A percentile compares a stretch with the other conserved stretches of the same genome.
phyloP scores from a whole-genome alignment of 2,329 filamentous ascomycete genomes.

The Microcera coccophila region DNA sequence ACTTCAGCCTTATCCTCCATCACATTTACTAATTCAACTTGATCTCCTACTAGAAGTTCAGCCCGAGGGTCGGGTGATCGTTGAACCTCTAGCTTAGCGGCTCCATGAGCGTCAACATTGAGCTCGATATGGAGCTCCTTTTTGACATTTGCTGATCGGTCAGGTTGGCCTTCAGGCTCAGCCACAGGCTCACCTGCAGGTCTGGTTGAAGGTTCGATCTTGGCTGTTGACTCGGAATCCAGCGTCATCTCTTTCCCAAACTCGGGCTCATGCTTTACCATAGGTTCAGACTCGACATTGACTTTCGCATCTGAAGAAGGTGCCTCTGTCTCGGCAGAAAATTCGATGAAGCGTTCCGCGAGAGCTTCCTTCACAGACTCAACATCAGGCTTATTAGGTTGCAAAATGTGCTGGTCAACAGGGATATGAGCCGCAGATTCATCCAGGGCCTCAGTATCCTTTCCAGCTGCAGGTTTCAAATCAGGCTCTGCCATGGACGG shows the following conservation, averaged over 20 bases:
- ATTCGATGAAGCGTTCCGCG: background rate
- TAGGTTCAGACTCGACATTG: slow-evolving; percentile 25
- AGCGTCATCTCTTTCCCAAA: slow-evolving; percentile 3
- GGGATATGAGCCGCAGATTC: too few species aligned
- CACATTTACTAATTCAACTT: slow-evolving; percentile 15
- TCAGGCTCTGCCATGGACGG: slow-evolving; percentile 2
- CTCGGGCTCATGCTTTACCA: slow-evolving; percentile 22
- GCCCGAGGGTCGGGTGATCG: slow-evolving; percentile 12
- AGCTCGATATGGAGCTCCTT: background rate
- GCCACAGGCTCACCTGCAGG: slow-evolving; percentile 12
- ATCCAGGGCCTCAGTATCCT: too few species aligned
- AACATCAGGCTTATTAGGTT: background rate
- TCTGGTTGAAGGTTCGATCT: slow-evolving; percentile 20
- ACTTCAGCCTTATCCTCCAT: slow-evolving; percentile 8
- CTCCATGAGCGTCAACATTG: background rate
- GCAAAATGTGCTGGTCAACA: too few species aligned
- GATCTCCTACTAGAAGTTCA: slow-evolving; percentile 10
- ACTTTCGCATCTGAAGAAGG: slow-evolving; percentile 15
- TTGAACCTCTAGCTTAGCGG: too few species aligned
- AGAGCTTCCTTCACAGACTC: background rate
- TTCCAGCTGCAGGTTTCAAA: slow-evolving; percentile 10
- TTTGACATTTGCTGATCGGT: background rate
- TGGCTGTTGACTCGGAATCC: slow-evolving; percentile 20
- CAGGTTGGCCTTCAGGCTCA: slow-evolving; percentile 11
- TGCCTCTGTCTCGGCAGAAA: slow-evolving; percentile 9